Evolutionary conservation across 129 eudicot species (phyloP), one percentile per base, ranked within the genome.

Genomic region (Arctium minus): DNA sequence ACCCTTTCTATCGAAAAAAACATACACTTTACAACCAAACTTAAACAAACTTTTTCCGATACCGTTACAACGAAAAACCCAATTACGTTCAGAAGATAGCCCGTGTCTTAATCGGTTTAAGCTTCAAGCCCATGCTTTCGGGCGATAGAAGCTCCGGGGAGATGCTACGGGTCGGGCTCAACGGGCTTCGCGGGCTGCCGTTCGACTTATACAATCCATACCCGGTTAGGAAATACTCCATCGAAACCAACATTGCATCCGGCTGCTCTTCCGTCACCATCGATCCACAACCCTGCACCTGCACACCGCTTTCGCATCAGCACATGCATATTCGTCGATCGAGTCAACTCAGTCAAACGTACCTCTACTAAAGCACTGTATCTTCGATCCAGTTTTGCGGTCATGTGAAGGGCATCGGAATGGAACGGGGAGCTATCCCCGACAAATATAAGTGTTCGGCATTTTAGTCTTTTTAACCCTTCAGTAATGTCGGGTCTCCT

Each of bases 181-280:
- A 83, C 5, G 97, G 97, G 87, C 97, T 92, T 65, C 88, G 92
- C 3, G 48, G 86, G 27, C 80, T 15, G 77, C 87, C 85, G 17
- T 46, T 35, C 1, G 97, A 92, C 38, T 90, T 65, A 79, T 84
- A 88, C 31, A 92, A 62, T 33, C 97, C 97, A 56, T 90, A 92
- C 0, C 92, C 97, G 88, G 86, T 90, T 1, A 92, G 91, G 78
- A 92, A 92, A 68, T 88, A 92, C 85, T 92, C 94, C 90, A 88
- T 46, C 1, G 97, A 92, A 44, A 91, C 84, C 77, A 92, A 71
- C 90, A 92, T 92, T 32, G 94, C 94, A 48, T 90, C 90, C 12
- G 97, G 97, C 82, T 92, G 94, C 86, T 92, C 97, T 48, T 90
- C 94, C 7, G 94, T 92, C 37, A 92, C 94, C 89, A 92, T 81